Evolutionary conservation across 164 flowering plant genomes (phyloP), one percentile per base, ranked within the genome.

Genomic region (Houttuynia cordata): DNA sequence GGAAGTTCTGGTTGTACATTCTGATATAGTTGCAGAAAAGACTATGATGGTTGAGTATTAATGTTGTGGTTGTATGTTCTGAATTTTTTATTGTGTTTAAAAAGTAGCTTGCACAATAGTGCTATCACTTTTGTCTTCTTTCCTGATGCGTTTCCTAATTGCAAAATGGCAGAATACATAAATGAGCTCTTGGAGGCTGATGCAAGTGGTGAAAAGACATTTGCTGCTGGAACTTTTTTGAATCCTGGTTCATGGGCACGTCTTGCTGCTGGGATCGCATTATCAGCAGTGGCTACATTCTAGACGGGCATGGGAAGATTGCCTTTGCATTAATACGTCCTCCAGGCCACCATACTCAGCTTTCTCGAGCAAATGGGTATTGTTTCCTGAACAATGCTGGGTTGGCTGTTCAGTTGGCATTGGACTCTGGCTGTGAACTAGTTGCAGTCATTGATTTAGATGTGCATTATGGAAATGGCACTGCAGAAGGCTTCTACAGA

Each of bases 291-390:
- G 90, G 71, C 61, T 79, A 84, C 68, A 72, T 92, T 49, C 76
- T 92, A 21, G 90, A 87, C 59, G 90, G 96, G 8, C 68, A 71
- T 62, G 82, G 85, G 5, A 87, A 83, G 57, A 64, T 81, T 59
- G 82, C 87, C 18, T 92, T 80, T 75, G 88, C 97, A 57, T 68
- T 92, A 58, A 97, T 92, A 24, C 76, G 98, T 61, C 98, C 98
- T 50, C 98, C 98, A 14, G 98, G 98, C 40, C 98, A 92, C 73
- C 98, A 92, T 70, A 97, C 98, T 62, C 98, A 92, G 80, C 96
- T 97, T 23, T 58, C 82, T 73, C 89, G 68, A 71, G 98, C 97
- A 8, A 97, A 92, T 73, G 98, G 98, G 1, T 92, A 89, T 58
- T 92, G 98, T 77, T 92, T 92, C 63, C 80, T 92, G 10, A 89